Evolutionary conservation across 345 rosid genomes (phyloP), one percentile per base, ranked within the genome.

Genomic region (Capsella bursapastoris): DNA sequence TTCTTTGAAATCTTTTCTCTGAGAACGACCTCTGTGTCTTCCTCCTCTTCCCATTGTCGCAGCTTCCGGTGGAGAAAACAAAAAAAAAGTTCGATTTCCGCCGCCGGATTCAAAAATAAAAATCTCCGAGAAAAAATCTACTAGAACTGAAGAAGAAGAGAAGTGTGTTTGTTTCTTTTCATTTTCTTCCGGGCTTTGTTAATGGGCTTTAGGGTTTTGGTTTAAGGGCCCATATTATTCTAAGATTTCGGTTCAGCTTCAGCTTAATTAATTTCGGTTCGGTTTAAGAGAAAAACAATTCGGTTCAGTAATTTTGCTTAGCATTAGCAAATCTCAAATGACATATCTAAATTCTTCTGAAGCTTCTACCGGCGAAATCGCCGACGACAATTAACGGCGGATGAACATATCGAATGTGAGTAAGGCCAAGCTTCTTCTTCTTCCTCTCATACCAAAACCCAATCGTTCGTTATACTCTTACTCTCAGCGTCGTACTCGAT

Each of bases 1-100:
- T n/a, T 95, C 89, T 2, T 84, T 82, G 74, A 92, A 95, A 74
- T 95, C 94, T 61, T 86, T 90, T 49, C 99, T 80, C 74, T 92
- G 99, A 51, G 99, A 89, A 51, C 92, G 90, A 50, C 94, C 83
- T 75, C 86, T 81, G 35, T 89, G 87, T 37, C 96, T 86, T 78
- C 87, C 84, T 79, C 87, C 83, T 84, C 80, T 79, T 68, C 87
- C 89, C 87, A 83, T 76, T 78, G 32, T 51, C 52, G 14, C 7
- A 32, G 57, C 59, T 72, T 47, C 47, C 28, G 61, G 29, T 76
- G 71, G 55, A 22, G 53, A 53, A 8, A 8, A 37, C 37, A 22
- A 40, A 34, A 34, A 34, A 40, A 28, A 0, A 15, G 18, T 45
- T 57, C 4, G 28, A 18, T 57, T 57, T 77, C 77, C 73, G 77